Evolutionary conservation across 1,284 basidiomycete species (phyloP).

Genomic region (Ustanciosporium gigantosporum): DNA sequence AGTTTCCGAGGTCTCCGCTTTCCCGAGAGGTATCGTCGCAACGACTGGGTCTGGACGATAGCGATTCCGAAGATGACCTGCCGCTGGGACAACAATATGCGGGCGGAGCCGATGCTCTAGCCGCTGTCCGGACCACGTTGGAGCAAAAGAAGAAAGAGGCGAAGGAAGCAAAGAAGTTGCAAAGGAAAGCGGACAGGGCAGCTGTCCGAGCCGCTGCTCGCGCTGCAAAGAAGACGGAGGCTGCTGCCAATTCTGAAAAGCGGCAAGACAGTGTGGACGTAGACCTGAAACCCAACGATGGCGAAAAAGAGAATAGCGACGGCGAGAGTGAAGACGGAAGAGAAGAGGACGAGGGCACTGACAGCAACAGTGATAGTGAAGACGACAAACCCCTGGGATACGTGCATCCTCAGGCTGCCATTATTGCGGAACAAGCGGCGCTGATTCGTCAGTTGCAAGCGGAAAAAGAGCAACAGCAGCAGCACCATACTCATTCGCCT

Average conservation of each 20-base stretch:
- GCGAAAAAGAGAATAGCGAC: neutral
- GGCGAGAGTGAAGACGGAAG: constrained; percentile 4
- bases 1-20: too few species aligned
- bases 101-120: constrained; percentile 22
- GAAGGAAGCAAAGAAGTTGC: constrained; percentile 21
- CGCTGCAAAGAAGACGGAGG: too few species aligned
- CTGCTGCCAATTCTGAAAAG: too few species aligned
- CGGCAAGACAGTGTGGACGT: too few species aligned
- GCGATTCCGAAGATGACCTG: constrained; percentile 43
- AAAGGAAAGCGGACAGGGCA: constrained; percentile 8
- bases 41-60: constrained; percentile 8
- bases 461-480: constrained; percentile 41
- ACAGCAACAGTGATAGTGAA: too few species aligned
- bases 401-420: constrained; percentile 54
- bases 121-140: constrained; percentile 9
- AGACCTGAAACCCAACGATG: too few species aligned
- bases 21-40: neutral
- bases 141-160: constrained; percentile 25
- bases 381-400: constrained; percentile 50
- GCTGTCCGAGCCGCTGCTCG: constrained; percentile 5
- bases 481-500: constrained; percentile 13
- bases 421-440: constrained; percentile 58
- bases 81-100: constrained; percentile 46
- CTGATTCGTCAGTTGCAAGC: constrained; percentile 49
- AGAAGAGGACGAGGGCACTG: constrained; percentile 12